These are phyloP conservation scores for Skeletonema menzelii DNA, from an alignment of 108 stramenopile genomes.

Conservation along the genomic window DNA sequence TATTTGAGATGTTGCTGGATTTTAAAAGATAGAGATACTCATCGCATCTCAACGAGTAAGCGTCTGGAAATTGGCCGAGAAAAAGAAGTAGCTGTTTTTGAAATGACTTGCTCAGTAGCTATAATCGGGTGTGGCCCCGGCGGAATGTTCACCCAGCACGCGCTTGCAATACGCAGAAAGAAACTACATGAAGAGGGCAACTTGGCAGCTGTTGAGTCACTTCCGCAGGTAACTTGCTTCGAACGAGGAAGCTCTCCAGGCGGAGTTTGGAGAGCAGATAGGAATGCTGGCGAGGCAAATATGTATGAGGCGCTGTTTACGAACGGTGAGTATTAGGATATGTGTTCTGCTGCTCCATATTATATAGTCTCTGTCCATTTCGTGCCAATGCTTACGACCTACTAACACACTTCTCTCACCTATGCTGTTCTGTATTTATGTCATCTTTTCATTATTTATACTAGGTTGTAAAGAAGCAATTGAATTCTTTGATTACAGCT, in stretches of 20 bases:
- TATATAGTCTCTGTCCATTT: too few species aligned
- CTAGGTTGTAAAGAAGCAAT: constrained; percentile 39
- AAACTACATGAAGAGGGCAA: constrained; percentile 4
- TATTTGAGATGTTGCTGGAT: too few species aligned
- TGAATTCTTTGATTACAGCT: constrained; percentile 70
- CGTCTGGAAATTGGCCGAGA: too few species aligned
- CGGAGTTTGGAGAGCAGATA: constrained; percentile 43
- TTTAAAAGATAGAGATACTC: too few species aligned
- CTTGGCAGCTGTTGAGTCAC: not conserved
- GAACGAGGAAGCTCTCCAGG: constrained; percentile 38
- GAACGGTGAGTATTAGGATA: constrained; percentile 15
- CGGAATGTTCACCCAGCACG: constrained; percentile 64
- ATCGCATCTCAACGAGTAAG: too few species aligned
- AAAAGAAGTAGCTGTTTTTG: too few species aligned
- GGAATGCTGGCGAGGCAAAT: constrained; percentile 2
- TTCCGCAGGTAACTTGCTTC: constrained; percentile 34
- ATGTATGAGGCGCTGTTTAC: constrained; percentile 64
- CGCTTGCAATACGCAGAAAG: constrained; percentile 31
- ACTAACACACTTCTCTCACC: too few species aligned
- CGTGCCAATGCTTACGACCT: too few species aligned
- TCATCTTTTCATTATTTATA: too few species aligned
- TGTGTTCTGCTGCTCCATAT: too few species aligned
- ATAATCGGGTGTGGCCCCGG: constrained; percentile 63
- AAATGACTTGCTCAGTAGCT: constrained; percentile 9
- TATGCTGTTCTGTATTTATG: too few species aligned